Percentiles rank a stretch among this genome's conserved stretches.
Evolutionary conservation across 2,329 filamentous ascomycete genomes (phyloP).

Genomic region (Microcyclosporella mali): DNA sequence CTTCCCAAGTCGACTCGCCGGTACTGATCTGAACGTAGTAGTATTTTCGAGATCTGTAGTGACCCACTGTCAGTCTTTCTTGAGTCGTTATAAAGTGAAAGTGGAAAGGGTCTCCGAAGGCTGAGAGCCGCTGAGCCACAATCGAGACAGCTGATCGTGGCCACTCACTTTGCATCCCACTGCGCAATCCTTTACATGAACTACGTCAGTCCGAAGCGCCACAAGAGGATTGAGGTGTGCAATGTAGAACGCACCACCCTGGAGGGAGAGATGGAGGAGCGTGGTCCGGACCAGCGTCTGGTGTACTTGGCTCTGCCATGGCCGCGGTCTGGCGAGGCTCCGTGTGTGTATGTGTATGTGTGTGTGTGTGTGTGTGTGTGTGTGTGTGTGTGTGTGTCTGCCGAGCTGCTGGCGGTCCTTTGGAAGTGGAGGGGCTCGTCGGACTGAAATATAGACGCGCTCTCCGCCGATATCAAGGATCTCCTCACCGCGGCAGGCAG

Average conservation of each 20-base stretch:
- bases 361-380: not conserved
- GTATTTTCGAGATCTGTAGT: slow-evolving; percentile 35
- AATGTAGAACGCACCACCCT: slow-evolving; percentile 32
- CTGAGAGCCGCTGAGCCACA: not conserved
- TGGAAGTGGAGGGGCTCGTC: not conserved
- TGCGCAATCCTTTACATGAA: slow-evolving; percentile 34
- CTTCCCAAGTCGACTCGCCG: slow-evolving; percentile 37
- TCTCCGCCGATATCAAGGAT: too few species aligned
- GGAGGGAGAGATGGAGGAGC: slow-evolving; percentile 34
- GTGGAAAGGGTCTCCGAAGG: not conserved
- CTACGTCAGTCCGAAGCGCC: slow-evolving; percentile 31
- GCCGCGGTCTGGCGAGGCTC: not conserved
- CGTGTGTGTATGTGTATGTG: not conserved
- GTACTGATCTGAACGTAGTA: slow-evolving; percentile 40
- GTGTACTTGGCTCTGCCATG: slow-evolving; percentile 31
- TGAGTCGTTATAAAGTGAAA: too few species aligned
- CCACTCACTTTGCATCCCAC: slow-evolving; percentile 36
- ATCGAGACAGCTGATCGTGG: not conserved
- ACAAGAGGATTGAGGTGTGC: slow-evolving; percentile 8
- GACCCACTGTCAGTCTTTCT: slow-evolving; percentile 9
- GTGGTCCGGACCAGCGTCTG: slow-evolving; percentile 35
- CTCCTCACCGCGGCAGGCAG: too few species aligned
- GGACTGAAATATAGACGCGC: not conserved
- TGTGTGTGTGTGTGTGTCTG: too few species aligned
- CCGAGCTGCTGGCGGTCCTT: not conserved